Evolutionary conservation across 768 basidiomycete genomes (phyloP), one percentile per base, ranked within the genome.

Genomic region (Hemileccinum rubropunctum): DNA sequence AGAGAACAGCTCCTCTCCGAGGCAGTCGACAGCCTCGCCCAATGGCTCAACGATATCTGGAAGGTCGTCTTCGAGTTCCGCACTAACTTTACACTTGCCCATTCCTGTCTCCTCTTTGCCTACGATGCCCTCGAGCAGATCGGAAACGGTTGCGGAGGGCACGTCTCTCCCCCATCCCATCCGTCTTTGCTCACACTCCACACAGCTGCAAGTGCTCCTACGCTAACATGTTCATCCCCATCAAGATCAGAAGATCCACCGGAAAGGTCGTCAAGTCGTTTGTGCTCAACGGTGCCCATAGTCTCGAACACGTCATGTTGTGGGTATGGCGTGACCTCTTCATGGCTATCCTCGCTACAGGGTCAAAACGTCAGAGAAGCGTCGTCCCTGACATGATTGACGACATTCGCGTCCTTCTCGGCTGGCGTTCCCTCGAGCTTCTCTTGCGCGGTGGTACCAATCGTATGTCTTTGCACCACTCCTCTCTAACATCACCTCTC

Each of bases 311-410:
- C 13, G 69, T 77, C 35, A 51, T 80, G 6, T 63, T 84, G 15
- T 86, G 83, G 82, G 77, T 86, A 45, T 86, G 84, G 84, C 75
- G 84, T 6, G 86, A 87, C 52, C 71, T 86, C 17, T 79, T 86
- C 52, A 60, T 87, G 9, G 77, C 76, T 21, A 66, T 86, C 63
- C 73, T 81, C 8, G 74, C 76, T 0, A 66, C 58, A 51, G 62
- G 73, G 55, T 46, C 65, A 35, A 47, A 58, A 57, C 51, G 62
- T 39, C 56, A 65, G 32, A 56, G 54, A 45, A 59, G 67, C 36
- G 52, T 56, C 42, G 67, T 84, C 13, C 73, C 76, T 0, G 71
- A 76, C 7, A 83, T 86, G 75, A 64, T 86, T 18, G 68, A 73
- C n/a, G 83, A 86, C 49, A 79, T 86, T 42, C 79, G 81, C 33